A percentile compares a stretch with the other conserved stretches of the same genome.
Conservation (phyloP, 2,329 filamentous ascomycete genomes). For the Xylaria hypoxylon region DNA sequence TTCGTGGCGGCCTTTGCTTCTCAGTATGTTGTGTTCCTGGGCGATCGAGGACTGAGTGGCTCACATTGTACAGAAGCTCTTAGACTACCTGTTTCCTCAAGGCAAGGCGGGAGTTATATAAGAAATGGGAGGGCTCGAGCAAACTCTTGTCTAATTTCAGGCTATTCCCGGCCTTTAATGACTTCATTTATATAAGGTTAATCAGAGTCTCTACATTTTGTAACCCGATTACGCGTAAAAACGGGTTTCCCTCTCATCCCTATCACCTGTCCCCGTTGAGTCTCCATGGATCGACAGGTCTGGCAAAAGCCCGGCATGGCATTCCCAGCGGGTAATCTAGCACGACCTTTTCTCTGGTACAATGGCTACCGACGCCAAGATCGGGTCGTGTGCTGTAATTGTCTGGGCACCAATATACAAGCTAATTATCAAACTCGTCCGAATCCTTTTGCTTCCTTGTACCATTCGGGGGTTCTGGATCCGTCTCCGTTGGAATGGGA, state of each 20-base stretch:
- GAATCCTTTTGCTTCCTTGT: constrained; percentile 25
- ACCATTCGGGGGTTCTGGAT: constrained; percentile 29
- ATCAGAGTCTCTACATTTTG: constrained; percentile 29
- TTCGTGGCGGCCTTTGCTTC: constrained; percentile 27
- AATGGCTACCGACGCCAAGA: constrained; percentile 30
- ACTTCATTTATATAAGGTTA: constrained; percentile 25
- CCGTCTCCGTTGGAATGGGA: constrained; percentile 24
- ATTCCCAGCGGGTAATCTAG: constrained; percentile 27
- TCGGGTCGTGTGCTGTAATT: constrained; percentile 29
- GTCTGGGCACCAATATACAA: constrained; percentile 32
- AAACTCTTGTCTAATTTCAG: constrained; percentile 31
- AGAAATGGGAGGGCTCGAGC: constrained; percentile 27
- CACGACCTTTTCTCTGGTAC: constrained; percentile 24
- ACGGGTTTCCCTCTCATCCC: constrained; percentile 22
- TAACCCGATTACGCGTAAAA: constrained; percentile 17
- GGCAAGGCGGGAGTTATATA: constrained; percentile 33
- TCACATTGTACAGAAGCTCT: constrained; percentile 25
- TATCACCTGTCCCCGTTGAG: constrained; percentile 23
- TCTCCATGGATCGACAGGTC: constrained; percentile 27
- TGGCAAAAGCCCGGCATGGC: constrained; percentile 33
- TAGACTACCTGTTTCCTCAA: constrained; percentile 20
- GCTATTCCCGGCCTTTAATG: constrained; percentile 33
- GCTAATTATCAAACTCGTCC: constrained; percentile 20
- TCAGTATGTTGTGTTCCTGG: constrained; percentile 31
- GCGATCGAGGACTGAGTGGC: constrained; percentile 23